Conservation (phyloP, 2,329 filamentous ascomycete species). For the Colletotrichum endophyticum region DNA sequence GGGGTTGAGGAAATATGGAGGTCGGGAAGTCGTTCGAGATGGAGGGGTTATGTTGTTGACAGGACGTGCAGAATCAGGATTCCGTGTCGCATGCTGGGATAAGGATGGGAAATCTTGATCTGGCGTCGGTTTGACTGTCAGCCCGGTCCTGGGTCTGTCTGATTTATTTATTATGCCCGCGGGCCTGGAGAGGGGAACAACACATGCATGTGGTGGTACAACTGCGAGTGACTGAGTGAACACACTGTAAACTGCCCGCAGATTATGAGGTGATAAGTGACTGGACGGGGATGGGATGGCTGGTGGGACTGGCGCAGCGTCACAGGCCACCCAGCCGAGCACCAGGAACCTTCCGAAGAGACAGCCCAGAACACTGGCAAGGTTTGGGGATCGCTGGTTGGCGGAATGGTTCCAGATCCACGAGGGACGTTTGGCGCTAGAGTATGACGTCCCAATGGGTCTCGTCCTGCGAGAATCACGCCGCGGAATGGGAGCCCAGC, state of each 20-base stretch:
- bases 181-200: neutral
- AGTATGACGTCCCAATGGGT: constrained; percentile 15
- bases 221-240: neutral
- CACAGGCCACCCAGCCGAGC: neutral
- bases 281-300: constrained; percentile 7
- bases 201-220: neutral
- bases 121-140: neutral
- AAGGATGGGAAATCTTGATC: neutral
- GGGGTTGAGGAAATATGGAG: neutral
- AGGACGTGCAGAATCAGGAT: neutral
- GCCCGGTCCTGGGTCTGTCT: neutral
- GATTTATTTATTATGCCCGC: neutral
- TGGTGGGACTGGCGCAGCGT: neutral
- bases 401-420: constrained; percentile 8
- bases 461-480: neutral
- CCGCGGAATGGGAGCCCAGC: neutral
- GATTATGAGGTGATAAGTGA: constrained; percentile 11
- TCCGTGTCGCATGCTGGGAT: constrained; percentile 2
- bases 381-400: neutral
- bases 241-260: neutral
- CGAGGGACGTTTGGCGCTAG: constrained; percentile 14
- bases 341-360: neutral
- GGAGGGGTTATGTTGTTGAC: neutral
- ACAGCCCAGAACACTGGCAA: neutral
- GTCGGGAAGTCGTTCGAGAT: neutral